phyloP scores from a whole-genome alignment of 177 flowering plant genomes.

The Telopea speciosissima region DNA sequence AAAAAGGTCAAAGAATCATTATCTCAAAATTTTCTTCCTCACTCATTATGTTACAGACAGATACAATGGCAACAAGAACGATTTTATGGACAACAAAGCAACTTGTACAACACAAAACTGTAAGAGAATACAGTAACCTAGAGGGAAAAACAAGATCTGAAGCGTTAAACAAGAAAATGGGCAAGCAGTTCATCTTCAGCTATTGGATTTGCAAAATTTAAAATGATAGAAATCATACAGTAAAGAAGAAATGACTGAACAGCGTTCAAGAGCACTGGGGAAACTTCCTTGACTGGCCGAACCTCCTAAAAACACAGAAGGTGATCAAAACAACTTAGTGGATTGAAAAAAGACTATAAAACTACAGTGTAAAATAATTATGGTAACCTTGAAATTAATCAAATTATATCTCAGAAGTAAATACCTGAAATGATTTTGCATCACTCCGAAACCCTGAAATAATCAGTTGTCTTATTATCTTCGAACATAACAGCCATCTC shows the following conservation, averaged over 20 bases:
- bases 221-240: slow-evolving; percentile 44
- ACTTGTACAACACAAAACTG: too few relatives aligned
- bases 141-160: background rate
- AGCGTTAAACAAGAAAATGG: background rate
- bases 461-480: slow-evolving; percentile 67
- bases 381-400: background rate
- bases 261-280: slow-evolving; percentile 70
- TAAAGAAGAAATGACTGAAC: slow-evolving; percentile 76
- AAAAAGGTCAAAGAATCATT: too few relatives aligned
- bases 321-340: background rate
- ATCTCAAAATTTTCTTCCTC: too few relatives aligned
- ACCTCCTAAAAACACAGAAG: slow-evolving; percentile 49
- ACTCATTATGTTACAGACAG: too few relatives aligned
- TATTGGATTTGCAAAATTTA: background rate
- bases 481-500: slow-evolving; percentile 87
- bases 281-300: slow-evolving; percentile 80
- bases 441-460: slow-evolving; percentile 84
- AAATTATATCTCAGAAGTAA: background rate
- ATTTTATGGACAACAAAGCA: too few relatives aligned
- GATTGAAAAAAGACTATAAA: background rate
- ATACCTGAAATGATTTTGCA: slow-evolving; percentile 72
- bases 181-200: background rate
- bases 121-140: too few relatives aligned
- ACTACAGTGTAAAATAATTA: background rate
- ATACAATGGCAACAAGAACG: too few relatives aligned